Evolutionary conservation across 352 stramenopile species (phyloP).

Genomic region (Phytopythium vexans): DNA sequence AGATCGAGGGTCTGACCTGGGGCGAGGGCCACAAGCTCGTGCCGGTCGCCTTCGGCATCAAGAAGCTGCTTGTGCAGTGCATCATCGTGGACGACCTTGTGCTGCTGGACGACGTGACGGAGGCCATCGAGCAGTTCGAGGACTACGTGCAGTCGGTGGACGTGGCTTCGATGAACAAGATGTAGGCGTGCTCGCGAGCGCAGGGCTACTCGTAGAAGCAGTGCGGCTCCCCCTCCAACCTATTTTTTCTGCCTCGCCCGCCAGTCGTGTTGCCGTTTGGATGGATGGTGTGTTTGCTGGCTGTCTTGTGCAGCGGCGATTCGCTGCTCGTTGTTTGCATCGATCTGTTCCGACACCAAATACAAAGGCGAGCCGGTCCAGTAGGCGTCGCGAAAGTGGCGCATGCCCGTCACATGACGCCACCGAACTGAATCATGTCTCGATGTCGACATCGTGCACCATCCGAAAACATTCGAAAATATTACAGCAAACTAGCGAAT

Average conservation of each 20-base stretch:
- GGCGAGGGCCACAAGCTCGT: slow-evolving; percentile 52
- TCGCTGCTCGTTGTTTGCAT: too few species aligned
- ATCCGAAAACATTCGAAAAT: too few species aligned
- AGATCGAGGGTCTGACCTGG: slow-evolving; percentile 51
- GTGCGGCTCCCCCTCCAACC: background rate
- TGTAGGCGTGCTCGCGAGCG: slow-evolving; percentile 21
- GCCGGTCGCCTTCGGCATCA: slow-evolving; percentile 54
- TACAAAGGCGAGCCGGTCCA: too few species aligned
- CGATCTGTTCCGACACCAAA: too few species aligned
- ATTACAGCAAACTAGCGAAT: too few species aligned
- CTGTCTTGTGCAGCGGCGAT: too few species aligned
- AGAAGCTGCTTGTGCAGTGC: slow-evolving; percentile 53
- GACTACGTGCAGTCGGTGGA: slow-evolving; percentile 61
- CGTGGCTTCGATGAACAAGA: slow-evolving; percentile 60
- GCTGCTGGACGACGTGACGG: slow-evolving; percentile 52
- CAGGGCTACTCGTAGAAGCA: slow-evolving; percentile 5
- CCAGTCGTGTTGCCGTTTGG: too few species aligned
- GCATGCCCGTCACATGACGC: too few species aligned
- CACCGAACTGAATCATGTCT: too few species aligned
- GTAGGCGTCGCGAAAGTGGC: too few species aligned
- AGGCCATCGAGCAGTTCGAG: slow-evolving; percentile 51
- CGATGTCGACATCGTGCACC: too few species aligned
- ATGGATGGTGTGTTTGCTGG: too few species aligned
- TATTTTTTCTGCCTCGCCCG: slow-evolving; percentile 3
- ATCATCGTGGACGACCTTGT: slow-evolving; percentile 56